Base-by-base conservation (phyloP, 2,329 filamentous ascomycete species). In the Calonectria pseudoreteaudii region DNA sequence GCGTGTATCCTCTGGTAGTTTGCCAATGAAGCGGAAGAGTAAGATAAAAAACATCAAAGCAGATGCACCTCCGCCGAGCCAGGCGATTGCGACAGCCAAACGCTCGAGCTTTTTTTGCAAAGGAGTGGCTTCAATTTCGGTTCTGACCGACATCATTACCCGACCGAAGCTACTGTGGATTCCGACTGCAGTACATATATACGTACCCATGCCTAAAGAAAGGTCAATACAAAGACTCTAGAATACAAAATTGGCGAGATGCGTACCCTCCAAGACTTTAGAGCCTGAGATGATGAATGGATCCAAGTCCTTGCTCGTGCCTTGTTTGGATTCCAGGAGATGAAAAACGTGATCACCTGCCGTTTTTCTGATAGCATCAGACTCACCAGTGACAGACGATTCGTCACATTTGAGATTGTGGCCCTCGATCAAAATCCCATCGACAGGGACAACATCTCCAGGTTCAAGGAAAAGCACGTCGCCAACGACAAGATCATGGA, bases 381-480 rank as follows among this genome's bases (percentile, higher is more conserved):
- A 94, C 83, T 94, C 93, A 72, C 93, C 93, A 30, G 93, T 94
- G 1, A 91, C 91, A 11, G 92, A 93, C 4, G 92, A 94, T 80
- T 94, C 93, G 77, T 94, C 93, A 79, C 92, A 94, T 81, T 92
- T 86, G 70, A 87, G 77, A 7, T 83, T 83, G 73, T 87, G 84
- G 4, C 86, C 86, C 9, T 88, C 86, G 74, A 94, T 91, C 71
- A 94, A 90, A 65, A 94, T 87, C 10, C 93, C 93, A 80, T 94
- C 93, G 1, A 92, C 92, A 0, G 93, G 92, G 52, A 94, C 88
- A 68, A 93, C 86, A 78, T 94, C 93, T 74, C 93, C 93, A 1
- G 92, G 90, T 75, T 93, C 91, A 13, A 94, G 85, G 81, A 93
- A 89, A 64, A 94, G 86, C 3, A 94, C 87, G 80, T 94, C 93